Evolutionary conservation across 345 rosid species (phyloP).

Genomic region (Pistacia atlantica): DNA sequence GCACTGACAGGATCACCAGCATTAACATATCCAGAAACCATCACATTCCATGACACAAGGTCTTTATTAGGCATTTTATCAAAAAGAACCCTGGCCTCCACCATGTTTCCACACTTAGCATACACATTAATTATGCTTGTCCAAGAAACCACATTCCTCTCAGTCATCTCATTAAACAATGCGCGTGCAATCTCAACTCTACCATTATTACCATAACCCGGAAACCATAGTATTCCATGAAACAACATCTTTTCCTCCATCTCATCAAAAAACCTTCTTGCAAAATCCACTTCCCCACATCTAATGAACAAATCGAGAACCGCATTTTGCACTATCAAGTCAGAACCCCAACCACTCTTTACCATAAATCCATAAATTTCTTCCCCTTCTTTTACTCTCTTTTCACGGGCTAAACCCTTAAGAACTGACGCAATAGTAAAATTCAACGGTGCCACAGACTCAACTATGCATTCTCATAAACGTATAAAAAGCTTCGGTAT

Average conservation of each 20-base stretch:
- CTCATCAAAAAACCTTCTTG: slow-evolving; percentile 28
- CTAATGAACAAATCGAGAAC: slow-evolving; percentile 34
- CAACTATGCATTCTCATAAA: slow-evolving; percentile 18
- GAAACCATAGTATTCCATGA: slow-evolving; percentile 39
- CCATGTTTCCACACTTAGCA: slow-evolving; percentile 32
- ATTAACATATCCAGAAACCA: slow-evolving; percentile 31
- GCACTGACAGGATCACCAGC: slow-evolving; percentile 32
- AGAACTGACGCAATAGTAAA: slow-evolving; percentile 28
- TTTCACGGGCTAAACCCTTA: slow-evolving; percentile 25
- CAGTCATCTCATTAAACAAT: slow-evolving; percentile 30
- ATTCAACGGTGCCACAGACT: slow-evolving; percentile 24
- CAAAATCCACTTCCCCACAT: slow-evolving; percentile 30
- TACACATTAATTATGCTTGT: slow-evolving; percentile 37
- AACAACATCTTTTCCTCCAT: slow-evolving; percentile 35
- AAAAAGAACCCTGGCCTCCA: slow-evolving; percentile 34
- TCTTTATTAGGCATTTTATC: slow-evolving; percentile 33
- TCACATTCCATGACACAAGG: slow-evolving; percentile 29
- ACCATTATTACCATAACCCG: slow-evolving; percentile 30
- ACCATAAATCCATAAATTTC: slow-evolving; percentile 21
- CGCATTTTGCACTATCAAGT: slow-evolving; percentile 29
- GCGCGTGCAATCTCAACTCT: slow-evolving; percentile 28
- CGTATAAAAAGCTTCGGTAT: slow-evolving; percentile 12
- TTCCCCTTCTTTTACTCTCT: slow-evolving; percentile 25
- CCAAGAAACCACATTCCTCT: slow-evolving; percentile 36
- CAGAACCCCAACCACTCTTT: slow-evolving; percentile 30